Evolutionary conservation across 2,329 filamentous ascomycete genomes (phyloP), one percentile per base, ranked within the genome.

Genomic region (Cladosporium sp.): DNA sequence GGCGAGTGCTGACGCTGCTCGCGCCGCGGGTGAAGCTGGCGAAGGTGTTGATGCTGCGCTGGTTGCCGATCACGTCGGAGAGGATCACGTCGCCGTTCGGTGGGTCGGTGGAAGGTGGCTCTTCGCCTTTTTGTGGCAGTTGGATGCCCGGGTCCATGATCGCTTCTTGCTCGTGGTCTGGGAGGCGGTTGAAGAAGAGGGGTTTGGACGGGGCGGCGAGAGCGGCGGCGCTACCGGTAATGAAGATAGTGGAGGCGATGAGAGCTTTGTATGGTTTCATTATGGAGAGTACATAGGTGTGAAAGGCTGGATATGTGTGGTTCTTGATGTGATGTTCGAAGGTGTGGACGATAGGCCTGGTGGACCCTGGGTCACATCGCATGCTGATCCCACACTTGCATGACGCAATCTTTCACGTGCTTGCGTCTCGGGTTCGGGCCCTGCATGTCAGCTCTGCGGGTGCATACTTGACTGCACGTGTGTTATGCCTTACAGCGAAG

Each of bases 21-120:
- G 91, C 82, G 64, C 92, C 85, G 53, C 90, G 83, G 4, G 86
- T 85, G 62, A 95, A 83, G 37, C 84, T 83, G 24, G 89, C 86
- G 70, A 96, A 97, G 59, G 91, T 84, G 56, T 89, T 90, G 65
- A 96, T 87, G 54, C 77, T 80, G 59, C 87, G 84, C 50, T 89
- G 84, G 58, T 84, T 84, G 34, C 87, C 86, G 57, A 96, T 84
- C 29, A 96, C 85, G 69, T 97, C 92, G 37, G 86, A 87, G 50
- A 97, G 81, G 54, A 89, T 82, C 27, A 92, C 80, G 24, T 65
- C 67, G 57, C 56, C 50, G 17, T 56, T 57, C n/a, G 53, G 50
- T 19, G 59, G 49, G 1, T 48, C 34, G 7, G 52, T 24, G 27
- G 50, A 12, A 18, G 56, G 38, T 11, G 51, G 43, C 4, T 43